Conservation (phyloP, 257 asterid genomes). For the Capsicum pubescens region DNA sequence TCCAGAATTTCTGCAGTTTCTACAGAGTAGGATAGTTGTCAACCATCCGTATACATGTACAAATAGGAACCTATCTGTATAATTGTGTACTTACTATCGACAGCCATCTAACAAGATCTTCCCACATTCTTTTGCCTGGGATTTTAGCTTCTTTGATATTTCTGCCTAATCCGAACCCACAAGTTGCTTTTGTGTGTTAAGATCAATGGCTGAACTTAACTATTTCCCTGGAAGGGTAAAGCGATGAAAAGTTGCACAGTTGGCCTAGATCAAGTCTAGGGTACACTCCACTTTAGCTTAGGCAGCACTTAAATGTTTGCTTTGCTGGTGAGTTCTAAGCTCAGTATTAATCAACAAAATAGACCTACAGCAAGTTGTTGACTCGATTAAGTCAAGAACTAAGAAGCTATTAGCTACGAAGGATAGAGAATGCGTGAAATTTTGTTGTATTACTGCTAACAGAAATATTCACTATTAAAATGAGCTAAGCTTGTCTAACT, state of each 20-base stretch:
- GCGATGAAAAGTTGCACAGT: neutral
- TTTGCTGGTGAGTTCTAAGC: neutral
- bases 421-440: conserved; percentile 1
- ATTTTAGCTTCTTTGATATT: neutral
- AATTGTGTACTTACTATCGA: neutral
- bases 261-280: neutral
- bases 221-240: too few species aligned
- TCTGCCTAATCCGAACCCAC: neutral
- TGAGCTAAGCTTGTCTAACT: conserved; percentile 9
- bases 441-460: conserved; percentile 4
- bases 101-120: conserved; percentile 7
- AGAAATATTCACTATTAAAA: conserved; percentile 11
- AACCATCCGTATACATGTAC: neutral
- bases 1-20: too few species aligned
- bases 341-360: neutral
- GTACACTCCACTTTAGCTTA: neutral
- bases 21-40: neutral
- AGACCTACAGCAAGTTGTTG: conserved; percentile 5
- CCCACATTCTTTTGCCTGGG: neutral
- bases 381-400: neutral
- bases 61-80: conserved; percentile 13
- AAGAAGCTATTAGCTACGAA: conserved; percentile 2
- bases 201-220: neutral
- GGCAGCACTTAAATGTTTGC: neutral
- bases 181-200: neutral